These are phyloP conservation scores for Cornus kousa DNA, from an alignment of 148 eudicot genomes.

Conservation along the genomic window DNA sequence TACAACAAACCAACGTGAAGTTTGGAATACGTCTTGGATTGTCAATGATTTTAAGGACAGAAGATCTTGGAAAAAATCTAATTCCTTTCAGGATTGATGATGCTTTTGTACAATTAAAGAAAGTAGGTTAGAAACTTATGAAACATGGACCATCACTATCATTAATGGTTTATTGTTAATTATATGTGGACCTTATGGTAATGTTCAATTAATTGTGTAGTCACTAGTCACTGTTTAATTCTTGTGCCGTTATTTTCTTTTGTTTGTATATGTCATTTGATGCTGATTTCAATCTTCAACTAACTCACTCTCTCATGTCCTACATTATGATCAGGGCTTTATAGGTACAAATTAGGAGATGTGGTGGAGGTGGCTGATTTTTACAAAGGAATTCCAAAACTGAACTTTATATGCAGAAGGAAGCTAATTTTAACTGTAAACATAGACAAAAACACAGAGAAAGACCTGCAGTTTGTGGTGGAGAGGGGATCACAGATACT, in stretches of 20 bases:
- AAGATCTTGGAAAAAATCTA: background rate
- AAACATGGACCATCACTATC: too few species aligned
- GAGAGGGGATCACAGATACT: constrained; percentile 53
- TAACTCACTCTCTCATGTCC: background rate
- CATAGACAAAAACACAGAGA: constrained; percentile 83
- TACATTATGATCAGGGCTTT: constrained; percentile 49
- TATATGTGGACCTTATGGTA: background rate
- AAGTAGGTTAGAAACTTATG: too few species aligned
- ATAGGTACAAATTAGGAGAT: constrained; percentile 75
- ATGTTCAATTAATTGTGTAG: background rate
- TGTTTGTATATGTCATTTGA: background rate
- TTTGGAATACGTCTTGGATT: background rate
- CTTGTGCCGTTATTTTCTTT: background rate
- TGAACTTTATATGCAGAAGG: constrained; percentile 66
- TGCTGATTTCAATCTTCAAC: background rate
- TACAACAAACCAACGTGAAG: background rate
- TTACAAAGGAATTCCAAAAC: constrained; percentile 52
- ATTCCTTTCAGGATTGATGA: too few species aligned
- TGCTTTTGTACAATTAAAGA: too few species aligned
- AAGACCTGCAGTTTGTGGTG: constrained; percentile 70
- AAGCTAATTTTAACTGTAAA: constrained; percentile 69
- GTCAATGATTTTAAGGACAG: background rate
- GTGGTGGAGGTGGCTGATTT: constrained; percentile 72
- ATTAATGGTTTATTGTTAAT: too few species aligned
- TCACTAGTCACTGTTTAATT: background rate